These are phyloP conservation scores for Neofusicoccum cordaticola DNA, from an alignment of 2,329 filamentous ascomycete genomes.

Conservation along the genomic window DNA sequence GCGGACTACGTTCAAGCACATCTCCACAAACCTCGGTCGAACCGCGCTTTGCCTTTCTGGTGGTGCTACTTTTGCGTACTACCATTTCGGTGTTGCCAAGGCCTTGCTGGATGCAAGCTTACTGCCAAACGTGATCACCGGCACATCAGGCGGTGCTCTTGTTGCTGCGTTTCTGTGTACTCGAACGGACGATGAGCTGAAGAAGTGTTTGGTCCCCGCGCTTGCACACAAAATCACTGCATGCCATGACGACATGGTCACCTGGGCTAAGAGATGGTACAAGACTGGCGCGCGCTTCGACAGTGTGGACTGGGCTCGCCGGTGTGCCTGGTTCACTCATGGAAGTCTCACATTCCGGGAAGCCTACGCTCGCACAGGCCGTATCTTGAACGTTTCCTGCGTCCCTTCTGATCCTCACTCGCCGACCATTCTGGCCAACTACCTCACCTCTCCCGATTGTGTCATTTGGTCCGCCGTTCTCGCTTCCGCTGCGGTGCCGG, in stretches of 20 bases:
- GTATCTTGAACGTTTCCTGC: constrained; percentile 93
- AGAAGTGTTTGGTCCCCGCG: constrained; percentile 78
- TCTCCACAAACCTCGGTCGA: constrained; percentile 86
- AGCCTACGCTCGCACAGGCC: constrained; percentile 88
- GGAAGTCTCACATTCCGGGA: constrained; percentile 93
- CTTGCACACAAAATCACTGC: constrained; percentile 82
- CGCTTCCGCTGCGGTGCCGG: constrained; percentile 91
- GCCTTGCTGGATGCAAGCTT: constrained; percentile 82
- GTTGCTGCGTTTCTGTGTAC: constrained; percentile 86
- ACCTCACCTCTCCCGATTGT: constrained; percentile 91
- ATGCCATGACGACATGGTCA: constrained; percentile 72
- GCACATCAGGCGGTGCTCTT: constrained; percentile 89
- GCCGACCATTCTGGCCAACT: constrained; percentile 88
- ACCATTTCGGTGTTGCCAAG: constrained; percentile 90
- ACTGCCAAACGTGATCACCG: constrained; percentile 90
- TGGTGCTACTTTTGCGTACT: constrained; percentile 92
- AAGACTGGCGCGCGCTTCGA: constrained; percentile 91
- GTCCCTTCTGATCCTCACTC: constrained; percentile 95
- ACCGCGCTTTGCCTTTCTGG: constrained; percentile 92
- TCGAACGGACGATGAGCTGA: constrained; percentile 86
- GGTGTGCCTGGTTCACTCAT: constrained; percentile 83
- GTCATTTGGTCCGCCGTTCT: constrained; percentile 98
- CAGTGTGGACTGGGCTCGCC: constrained; percentile 82
- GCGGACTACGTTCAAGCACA: constrained; percentile 76
- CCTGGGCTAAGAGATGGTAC: constrained; percentile 85